Conservation (phyloP, 371 early-diverging fungal genomes). For the Parasitella parasitica region DNA sequence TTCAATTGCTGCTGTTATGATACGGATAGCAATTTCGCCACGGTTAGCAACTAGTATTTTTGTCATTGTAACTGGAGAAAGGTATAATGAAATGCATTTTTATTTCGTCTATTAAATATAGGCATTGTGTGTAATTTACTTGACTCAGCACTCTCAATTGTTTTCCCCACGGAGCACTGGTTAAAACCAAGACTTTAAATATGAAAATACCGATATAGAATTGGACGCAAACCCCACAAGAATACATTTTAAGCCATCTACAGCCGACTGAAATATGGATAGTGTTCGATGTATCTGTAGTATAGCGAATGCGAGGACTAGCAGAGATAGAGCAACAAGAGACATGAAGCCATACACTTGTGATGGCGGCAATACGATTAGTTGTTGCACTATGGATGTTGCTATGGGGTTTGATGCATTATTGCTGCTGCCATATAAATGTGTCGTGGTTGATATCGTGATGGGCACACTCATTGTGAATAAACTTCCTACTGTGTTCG, state of each 20-base stretch:
- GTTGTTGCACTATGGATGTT: background rate
- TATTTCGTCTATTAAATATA: background rate
- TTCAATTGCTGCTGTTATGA: conserved; percentile 35
- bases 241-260: background rate
- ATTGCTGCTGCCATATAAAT: background rate
- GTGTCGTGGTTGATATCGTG: background rate
- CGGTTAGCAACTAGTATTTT: conserved; percentile 42
- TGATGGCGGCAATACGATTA: background rate
- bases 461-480: conserved; percentile 5
- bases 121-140: background rate
- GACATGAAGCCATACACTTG: background rate
- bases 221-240: background rate
- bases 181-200: background rate
- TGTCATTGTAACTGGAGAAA: background rate
- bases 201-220: background rate
- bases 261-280: background rate
- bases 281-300: conserved; percentile 3
- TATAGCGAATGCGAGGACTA: conserved; percentile 9
- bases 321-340: background rate
- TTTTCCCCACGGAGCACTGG: background rate
- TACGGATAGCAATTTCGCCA: conserved; percentile 50
- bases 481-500: background rate
- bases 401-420: background rate
- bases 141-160: background rate
- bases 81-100: background rate